These are phyloP conservation scores for Kernera saxatilis DNA, from an alignment of 345 rosid species.

Conservation along the genomic window DNA sequence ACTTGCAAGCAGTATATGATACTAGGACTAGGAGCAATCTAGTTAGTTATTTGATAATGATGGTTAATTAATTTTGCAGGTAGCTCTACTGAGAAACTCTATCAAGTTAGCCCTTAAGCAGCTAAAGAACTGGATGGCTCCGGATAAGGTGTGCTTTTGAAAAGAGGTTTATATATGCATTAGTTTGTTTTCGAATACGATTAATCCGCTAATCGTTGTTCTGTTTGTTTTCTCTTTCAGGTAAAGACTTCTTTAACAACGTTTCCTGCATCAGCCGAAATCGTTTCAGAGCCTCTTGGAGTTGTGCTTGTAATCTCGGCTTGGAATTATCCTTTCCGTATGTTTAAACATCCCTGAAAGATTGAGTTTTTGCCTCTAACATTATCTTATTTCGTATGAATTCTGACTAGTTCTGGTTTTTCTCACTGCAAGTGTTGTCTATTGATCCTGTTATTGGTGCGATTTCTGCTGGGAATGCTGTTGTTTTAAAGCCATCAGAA, in stretches of 20 bases:
- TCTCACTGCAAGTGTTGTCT: slow-evolving; percentile 67
- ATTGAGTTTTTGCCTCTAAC: neutral
- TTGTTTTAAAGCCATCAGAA: slow-evolving; percentile 94
- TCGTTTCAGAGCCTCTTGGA: slow-evolving; percentile 86
- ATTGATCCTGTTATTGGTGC: slow-evolving; percentile 96
- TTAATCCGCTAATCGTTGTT: neutral
- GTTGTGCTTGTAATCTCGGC: slow-evolving; percentile 87
- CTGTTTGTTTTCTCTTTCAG: slow-evolving; percentile 32
- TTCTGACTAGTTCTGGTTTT: neutral
- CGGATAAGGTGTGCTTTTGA: slow-evolving; percentile 53
- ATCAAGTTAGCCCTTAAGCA: slow-evolving; percentile 57
- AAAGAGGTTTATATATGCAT: neutral
- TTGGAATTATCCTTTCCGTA: slow-evolving; percentile 94
- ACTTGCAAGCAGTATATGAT: neutral
- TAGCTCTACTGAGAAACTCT: slow-evolving; percentile 53
- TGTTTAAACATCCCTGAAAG: slow-evolving; percentile 20
- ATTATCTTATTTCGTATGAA: neutral
- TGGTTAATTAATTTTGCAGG: slow-evolving; percentile 38
- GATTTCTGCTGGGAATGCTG: slow-evolving; percentile 87
- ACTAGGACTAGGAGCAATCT: neutral
- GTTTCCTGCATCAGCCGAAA: slow-evolving; percentile 91
- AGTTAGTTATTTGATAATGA: neutral
- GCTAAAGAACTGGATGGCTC: slow-evolving; percentile 69
- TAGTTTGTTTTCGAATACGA: neutral
- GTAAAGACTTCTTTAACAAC: slow-evolving; percentile 73